Conservation (phyloP, 225 moss, liverwort and hornwort genomes). For the Sphagnum contortum region DNA sequence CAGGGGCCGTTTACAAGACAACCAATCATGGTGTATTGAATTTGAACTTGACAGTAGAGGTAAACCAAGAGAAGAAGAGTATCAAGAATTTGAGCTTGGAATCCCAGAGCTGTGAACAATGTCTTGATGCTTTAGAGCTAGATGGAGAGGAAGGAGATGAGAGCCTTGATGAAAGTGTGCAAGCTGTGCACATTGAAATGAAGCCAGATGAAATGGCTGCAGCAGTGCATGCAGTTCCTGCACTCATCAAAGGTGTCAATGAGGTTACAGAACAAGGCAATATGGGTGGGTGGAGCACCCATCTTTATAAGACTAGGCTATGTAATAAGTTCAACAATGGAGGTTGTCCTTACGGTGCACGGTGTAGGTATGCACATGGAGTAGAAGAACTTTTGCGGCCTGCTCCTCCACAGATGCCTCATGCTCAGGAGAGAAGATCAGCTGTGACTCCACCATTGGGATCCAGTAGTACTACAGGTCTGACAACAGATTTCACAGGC, state of each 20-base stretch:
- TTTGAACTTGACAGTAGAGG: background rate
- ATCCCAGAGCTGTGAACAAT: background rate
- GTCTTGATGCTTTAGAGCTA: background rate
- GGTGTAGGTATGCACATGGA: slow-evolving; percentile 5
- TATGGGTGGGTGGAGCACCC: slow-evolving; percentile 1
- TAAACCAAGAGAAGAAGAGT: background rate
- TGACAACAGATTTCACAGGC: too few species aligned
- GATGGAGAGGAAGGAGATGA: background rate
- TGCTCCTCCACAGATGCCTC: background rate
- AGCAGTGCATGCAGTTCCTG: too few species aligned
- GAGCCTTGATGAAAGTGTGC: slow-evolving; percentile 3
- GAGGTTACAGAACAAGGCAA: background rate
- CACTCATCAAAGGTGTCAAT: background rate
- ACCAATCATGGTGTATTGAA: background rate
- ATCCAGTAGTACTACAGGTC: too few species aligned
- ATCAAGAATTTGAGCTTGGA: background rate
- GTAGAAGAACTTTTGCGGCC: slow-evolving; percentile 1
- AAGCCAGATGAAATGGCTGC: too few species aligned
- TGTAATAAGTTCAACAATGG: slow-evolving; percentile 6
- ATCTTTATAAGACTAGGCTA: slow-evolving; percentile 3
- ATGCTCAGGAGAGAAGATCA: background rate
- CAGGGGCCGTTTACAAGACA: slow-evolving; percentile 7
- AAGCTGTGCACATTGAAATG: background rate
- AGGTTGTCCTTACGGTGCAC: background rate
- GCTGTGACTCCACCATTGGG: too few species aligned